Base-by-base conservation (phyloP, 805 yeast genomes). In the Saturnispora besseyi region DNA sequence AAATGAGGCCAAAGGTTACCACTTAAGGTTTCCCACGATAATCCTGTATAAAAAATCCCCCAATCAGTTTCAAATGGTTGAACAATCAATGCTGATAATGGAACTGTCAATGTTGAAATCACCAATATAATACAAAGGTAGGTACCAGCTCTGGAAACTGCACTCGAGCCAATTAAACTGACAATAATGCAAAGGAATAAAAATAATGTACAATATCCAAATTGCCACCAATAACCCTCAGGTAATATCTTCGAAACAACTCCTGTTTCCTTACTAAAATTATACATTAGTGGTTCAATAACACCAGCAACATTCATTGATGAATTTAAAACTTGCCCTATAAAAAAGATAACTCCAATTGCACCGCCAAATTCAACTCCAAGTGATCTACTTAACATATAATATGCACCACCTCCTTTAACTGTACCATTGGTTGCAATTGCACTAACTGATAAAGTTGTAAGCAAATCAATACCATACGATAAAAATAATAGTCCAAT, bases 291-390 rank as follows among this genome's bases (percentile, higher is more conserved):
- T 0, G 99, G 98, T 63, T 93, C 98, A 44, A 90, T 83, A 55
- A 93, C 80, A 68, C 99, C 99, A 3, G 90, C 96, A 41, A 93
- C 96, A 64, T 93, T 93, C 74, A 93, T 76, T 40, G 96, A 89
- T 44, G 89, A 76, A 63, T 93, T 93, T 51, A 93, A 72, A 8
- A 90, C 89, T 68, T 93, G 99, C 0, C 99, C 99, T 48, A 93
- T 73, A 61, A 84, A 95, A 64, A 93, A 93, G 24, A 93, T 91
- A 29, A 93, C 74, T 1, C 99, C 99, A 55, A 93, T 91, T 4
- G 96, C 85, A 3, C 99, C 99, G 28, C 99, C 99, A 67, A 93
- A 93, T 63, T 93, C 99, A 3, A 97, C 96, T 0, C 99, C 99
- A 53, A 93, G 70, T 32, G 96, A 84, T 57, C 99, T 75, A 32